These are phyloP conservation scores for Dysphania ambrosioides DNA, from an alignment of 148 eudicot species.

Conservation along the genomic window DNA sequence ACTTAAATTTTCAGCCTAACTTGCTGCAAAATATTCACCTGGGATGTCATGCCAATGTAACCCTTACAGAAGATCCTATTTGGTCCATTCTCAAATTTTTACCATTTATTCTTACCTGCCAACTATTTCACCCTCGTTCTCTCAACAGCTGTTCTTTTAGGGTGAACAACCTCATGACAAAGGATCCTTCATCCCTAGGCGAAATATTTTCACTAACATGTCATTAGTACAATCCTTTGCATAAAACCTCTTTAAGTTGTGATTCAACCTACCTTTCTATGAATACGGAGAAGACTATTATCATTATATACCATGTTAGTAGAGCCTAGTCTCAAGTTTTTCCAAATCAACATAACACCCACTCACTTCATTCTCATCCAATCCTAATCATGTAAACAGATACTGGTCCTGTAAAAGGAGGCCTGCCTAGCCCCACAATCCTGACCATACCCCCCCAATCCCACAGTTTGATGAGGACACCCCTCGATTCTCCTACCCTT, in stretches of 20 bases:
- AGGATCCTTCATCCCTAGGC: too few species aligned
- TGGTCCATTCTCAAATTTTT: not conserved
- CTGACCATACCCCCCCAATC: not conserved
- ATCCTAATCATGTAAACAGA: slow-evolving; percentile 20
- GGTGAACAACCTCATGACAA: too few species aligned
- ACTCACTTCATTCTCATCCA: not conserved
- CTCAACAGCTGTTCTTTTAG: too few species aligned
- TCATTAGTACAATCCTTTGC: too few species aligned
- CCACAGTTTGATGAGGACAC: slow-evolving; percentile 11
- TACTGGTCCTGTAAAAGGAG: slow-evolving; percentile 15
- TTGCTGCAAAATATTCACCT: slow-evolving; percentile 5
- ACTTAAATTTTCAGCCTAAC: not conserved
- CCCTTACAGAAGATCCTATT: not conserved
- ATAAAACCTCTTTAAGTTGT: too few species aligned
- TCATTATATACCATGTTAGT: too few species aligned
- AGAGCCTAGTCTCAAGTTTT: too few species aligned
- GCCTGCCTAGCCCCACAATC: slow-evolving; percentile 19
- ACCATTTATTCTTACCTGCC: not conserved
- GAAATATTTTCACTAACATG: too few species aligned
- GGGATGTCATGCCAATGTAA: not conserved
- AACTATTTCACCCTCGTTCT: too few species aligned
- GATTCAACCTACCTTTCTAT: too few species aligned
- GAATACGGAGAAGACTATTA: too few species aligned
- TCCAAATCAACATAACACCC: too few species aligned
- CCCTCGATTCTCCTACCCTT: not conserved